Conservation (phyloP, 768 basidiomycete species). For the Pilatotrama ljubarskyi region DNA sequence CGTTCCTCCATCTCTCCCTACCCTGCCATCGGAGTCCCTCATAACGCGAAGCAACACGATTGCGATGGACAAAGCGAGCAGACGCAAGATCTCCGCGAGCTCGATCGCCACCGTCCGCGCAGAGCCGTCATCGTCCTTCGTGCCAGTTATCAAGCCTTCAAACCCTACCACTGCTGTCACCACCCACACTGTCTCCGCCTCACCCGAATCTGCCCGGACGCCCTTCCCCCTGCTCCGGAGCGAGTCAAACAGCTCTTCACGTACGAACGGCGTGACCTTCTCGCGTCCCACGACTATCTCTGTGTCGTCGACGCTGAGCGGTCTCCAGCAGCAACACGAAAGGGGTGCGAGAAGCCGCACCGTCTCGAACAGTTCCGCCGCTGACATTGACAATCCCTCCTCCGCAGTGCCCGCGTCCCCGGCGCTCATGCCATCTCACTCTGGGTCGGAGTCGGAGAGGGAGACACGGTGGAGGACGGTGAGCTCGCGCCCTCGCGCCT, state of each 20-base stretch:
- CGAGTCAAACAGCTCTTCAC: conserved; percentile 45
- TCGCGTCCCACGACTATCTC: conserved; percentile 61
- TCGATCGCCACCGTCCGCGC: conserved; percentile 50
- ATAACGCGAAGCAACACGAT: conserved; percentile 14
- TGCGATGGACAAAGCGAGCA: conserved; percentile 29
- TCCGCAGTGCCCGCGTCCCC: conserved; percentile 38
- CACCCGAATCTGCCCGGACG: conserved; percentile 24
- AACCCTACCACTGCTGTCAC: conserved; percentile 69
- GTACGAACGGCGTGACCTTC: conserved; percentile 57
- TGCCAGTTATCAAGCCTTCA: conserved; percentile 52
- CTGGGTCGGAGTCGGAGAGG: conserved; percentile 48
- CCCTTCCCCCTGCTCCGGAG: conserved; percentile 40
- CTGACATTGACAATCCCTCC: conserved; percentile 27
- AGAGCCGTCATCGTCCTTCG: conserved; percentile 40
- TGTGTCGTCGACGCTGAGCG: conserved; percentile 48
- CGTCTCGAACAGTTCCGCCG: conserved; percentile 34
- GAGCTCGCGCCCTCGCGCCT: conserved; percentile 44
- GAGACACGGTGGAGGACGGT: conserved; percentile 42
- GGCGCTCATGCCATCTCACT: conserved; percentile 35
- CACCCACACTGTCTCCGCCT: conserved; percentile 58
- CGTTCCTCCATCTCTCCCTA: conserved; percentile 60
- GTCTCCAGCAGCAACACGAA: conserved; percentile 54
- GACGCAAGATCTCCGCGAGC: conserved; percentile 45
- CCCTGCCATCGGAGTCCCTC: conserved; percentile 58
- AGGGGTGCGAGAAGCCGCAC: conserved; percentile 39